Base-by-base conservation (phyloP, 495 filamentous ascomycete species). In the Penicillium simplicissimum region DNA sequence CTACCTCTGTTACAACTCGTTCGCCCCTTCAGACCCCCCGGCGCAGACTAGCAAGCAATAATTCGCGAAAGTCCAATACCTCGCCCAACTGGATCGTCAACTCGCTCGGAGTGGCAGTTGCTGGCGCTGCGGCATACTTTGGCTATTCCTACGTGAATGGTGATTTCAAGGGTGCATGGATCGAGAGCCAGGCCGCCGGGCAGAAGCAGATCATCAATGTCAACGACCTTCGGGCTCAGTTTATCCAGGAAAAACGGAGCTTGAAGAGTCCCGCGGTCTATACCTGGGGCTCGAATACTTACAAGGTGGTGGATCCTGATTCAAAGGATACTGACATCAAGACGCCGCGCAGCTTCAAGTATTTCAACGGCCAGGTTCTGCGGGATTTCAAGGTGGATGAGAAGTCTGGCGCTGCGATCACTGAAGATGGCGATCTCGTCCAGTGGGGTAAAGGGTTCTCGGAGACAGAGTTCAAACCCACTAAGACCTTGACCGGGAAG, bases 191-290 rank as follows among this genome's bases (percentile, higher is more conserved):
- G 38, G 40, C 49, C 8, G 63, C 60, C 3, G 42, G 52, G 48
- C 68, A 62, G 10, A 67, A 71, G 52, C 61, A 69, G 21, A 52
- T 66, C n/a, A 62, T 71, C 7, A 65, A 73, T 33, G 56, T 66
- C 37, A 71, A 94, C 58, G 65, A 87, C 34, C 83, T 93, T 19
- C 89, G 88, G 66, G 87, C 86, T 10, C 86, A 92, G 66, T 90
- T 93, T 71, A 77, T 92, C 17, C 90, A 96, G 75, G 90, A 94
- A 40, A 93, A 91, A 79, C 87, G 84, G 67, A 96, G 91, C 69
- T 88, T 90, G 85, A 92, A 93, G 74, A 88, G 90, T 57, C 94
- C 95, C 3, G 95, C 91, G 0, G 88, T 97, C 1, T 97, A 96
- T 76, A 86, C 87, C 31, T 98, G 95, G 94, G 95, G 95, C 15